Evolutionary conservation across 2,329 filamentous ascomycete genomes (phyloP), one percentile per base, ranked within the genome.

Genomic region (Cryphonectria carpinicola): DNA sequence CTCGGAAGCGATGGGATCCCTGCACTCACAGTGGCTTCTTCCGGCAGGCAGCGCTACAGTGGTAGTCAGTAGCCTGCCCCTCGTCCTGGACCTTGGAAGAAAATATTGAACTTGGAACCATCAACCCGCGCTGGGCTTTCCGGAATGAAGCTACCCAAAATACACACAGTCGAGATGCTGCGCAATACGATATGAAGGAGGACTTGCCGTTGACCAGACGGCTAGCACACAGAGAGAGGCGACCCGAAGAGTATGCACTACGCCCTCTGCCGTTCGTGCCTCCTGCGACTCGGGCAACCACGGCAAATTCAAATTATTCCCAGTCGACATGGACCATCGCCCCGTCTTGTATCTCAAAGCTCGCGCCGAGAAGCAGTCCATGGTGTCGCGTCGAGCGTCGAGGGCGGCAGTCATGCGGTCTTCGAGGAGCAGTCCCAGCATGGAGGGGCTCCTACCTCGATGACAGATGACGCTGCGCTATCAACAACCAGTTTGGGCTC

Each of bases 231-330:
- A 52, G 8, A 72, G 32, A 62, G 56, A 69, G 66, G 54, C 63
- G 41, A 56, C 37, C 63, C 52, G 69, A 67, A 56, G 66, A 72
- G 66, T 66, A 72, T 72, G 71, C 71, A 71, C 69, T 61, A 69
- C 72, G 70, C 64, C 67, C 72, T 60, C 67, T 72, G 70, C 69
- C 71, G 66, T 58, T 67, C 63, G 46, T 72, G 66, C 67, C 68
- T 70, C 41, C 68, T 71, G 65, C 70, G 70, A 66, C 70, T 73
- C 67, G 70, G 70, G 65, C 70, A 66, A 68, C 56, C 67, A 72
- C 68, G 70, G 65, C 72, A 63, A 54, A 28, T 41, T 63, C 37
- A 39, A 13, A 49, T 49, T 19, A 22, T n/a, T n/a, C 64, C 43
- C 32, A 37, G 52, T 37, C 67, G 49, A 65, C 65, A 49, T 19